These are phyloP conservation scores for Rhizopogon salebrosus DNA, from an alignment of 768 basidiomycete species.

Conservation along the genomic window DNA sequence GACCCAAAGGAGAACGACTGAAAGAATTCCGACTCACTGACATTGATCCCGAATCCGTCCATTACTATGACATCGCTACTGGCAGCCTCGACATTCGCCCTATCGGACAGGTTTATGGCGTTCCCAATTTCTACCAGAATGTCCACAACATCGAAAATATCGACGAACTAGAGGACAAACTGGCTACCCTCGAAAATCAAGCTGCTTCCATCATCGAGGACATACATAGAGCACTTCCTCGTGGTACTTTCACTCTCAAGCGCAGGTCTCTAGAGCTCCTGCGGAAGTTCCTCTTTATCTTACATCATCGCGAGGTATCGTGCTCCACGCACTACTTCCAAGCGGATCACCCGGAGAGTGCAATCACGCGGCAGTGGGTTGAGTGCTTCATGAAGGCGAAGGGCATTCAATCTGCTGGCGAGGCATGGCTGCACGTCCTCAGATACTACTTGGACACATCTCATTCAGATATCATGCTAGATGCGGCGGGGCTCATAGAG, in stretches of 20 bases:
- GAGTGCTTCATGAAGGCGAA: constrained; percentile 17
- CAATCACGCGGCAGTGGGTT: constrained; percentile 20
- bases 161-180: constrained; percentile 24
- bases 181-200: constrained; percentile 23
- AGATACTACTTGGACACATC: constrained; percentile 30
- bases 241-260: constrained; percentile 12
- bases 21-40: constrained; percentile 3
- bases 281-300: constrained; percentile 33
- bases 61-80: constrained; percentile 8
- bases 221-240: constrained; percentile 5
- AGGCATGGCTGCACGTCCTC: constrained; percentile 28
- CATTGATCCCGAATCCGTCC: constrained; percentile 3
- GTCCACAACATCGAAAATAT: constrained; percentile 13
- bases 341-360: constrained; percentile 19
- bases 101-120: constrained; percentile 8
- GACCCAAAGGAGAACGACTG: constrained; percentile 7
- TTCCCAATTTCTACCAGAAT: constrained; percentile 23
- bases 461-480: constrained; percentile 13
- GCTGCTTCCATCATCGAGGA: constrained; percentile 19
- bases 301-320: constrained; percentile 26
- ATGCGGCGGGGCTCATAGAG: neutral
- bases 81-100: constrained; percentile 6
- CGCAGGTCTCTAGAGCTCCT: constrained; percentile 24
- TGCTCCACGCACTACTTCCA: constrained; percentile 21
- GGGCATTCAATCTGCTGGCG: constrained; percentile 14